Conservation (phyloP, 495 filamentous ascomycete species). For the Aspergillus ellipticus region DNA sequence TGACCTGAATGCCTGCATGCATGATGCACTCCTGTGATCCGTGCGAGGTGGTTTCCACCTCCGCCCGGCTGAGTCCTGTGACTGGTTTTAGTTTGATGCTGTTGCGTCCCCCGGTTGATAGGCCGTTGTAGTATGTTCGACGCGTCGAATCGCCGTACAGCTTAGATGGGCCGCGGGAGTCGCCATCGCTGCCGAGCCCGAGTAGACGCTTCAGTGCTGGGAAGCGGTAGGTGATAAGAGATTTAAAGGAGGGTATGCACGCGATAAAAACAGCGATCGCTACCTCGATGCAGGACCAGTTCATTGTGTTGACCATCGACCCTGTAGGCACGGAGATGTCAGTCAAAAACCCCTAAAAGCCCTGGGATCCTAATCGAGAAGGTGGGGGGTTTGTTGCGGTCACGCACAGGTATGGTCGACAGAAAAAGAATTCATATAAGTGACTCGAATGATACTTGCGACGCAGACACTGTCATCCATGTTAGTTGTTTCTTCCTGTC, state of each 20-base stretch:
- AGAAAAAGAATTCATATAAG: constrained; percentile 17
- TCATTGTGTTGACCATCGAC: constrained; percentile 17
- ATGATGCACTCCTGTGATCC: constrained; percentile 15
- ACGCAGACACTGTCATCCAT: constrained; percentile 13
- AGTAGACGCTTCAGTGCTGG: constrained; percentile 14
- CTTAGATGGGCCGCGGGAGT: constrained; percentile 6
- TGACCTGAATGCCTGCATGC: constrained; percentile 13
- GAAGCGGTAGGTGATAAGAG: constrained; percentile 18
- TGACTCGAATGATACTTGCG: constrained; percentile 21
- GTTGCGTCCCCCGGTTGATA: constrained; percentile 1
- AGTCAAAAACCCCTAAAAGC: no score
- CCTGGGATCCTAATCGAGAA: no score
- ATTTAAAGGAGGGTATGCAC: constrained; percentile 19
- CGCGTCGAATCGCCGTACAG: constrained; percentile 14
- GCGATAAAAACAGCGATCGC: constrained; percentile 21
- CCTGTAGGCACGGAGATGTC: no score
- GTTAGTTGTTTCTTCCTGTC: neutral
- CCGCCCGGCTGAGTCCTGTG: constrained; percentile 2
- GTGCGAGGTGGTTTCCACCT: constrained; percentile 8
- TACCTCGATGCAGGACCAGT: constrained; percentile 24
- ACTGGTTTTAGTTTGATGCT: constrained; percentile 11
- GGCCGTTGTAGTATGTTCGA: constrained; percentile 11
- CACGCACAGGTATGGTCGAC: constrained; percentile 22
- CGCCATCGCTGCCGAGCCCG: constrained; percentile 12
- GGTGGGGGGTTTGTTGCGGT: neutral